phyloP scores from a whole-genome alignment of 257 asterid species.

The Forsythia suspensa region DNA sequence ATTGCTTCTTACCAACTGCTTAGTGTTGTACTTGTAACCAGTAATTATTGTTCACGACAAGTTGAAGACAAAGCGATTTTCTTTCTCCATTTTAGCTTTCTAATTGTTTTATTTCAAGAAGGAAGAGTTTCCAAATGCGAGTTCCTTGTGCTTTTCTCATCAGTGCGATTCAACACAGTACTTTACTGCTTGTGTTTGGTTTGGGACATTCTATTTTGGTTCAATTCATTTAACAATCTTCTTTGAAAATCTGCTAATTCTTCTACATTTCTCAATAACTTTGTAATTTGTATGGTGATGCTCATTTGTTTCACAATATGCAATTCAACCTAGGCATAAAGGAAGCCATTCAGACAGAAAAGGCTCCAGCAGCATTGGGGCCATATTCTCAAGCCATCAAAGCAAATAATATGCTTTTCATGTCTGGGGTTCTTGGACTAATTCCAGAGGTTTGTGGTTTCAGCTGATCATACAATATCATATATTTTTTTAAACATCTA shows the following conservation, averaged over 20 bases:
- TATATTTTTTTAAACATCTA: neutral
- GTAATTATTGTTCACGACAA: neutral
- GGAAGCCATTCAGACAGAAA: conserved; percentile 84
- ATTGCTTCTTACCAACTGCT: neutral
- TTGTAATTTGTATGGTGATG: neutral
- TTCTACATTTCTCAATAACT: neutral
- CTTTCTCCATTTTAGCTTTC: neutral
- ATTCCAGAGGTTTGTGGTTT: conserved; percentile 68
- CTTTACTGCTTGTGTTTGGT: neutral
- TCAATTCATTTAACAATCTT: neutral
- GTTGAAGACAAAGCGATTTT: neutral
- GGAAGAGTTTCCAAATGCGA: neutral
- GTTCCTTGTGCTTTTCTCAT: neutral
- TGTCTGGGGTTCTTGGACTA: conserved; percentile 78
- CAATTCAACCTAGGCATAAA: conserved; percentile 39
- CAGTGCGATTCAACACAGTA: neutral
- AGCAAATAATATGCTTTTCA: conserved; percentile 71
- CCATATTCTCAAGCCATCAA: conserved; percentile 96
- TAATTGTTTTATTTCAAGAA: neutral
- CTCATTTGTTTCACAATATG: conserved; percentile 14
- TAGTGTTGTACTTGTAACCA: neutral
- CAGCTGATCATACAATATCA: neutral
- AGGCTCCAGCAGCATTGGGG: conserved; percentile 96
- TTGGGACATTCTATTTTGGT: neutral
- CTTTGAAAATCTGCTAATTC: neutral